Evolutionary conservation across 2,329 filamentous ascomycete genomes (phyloP).

Genomic region (Colletotrichum kahawae): DNA sequence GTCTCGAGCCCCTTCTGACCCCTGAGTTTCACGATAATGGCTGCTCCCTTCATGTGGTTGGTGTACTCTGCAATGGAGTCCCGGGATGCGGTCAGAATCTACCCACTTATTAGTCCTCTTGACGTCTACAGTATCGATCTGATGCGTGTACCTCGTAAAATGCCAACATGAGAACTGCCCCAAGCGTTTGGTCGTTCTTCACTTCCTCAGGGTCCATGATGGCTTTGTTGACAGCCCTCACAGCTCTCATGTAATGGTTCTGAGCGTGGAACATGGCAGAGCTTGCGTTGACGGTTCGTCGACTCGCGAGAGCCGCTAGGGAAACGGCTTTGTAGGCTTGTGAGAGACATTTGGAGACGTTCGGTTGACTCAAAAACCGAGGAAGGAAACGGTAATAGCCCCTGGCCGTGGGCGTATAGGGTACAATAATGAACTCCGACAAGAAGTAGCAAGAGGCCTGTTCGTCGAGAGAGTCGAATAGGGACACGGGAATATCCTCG

Average conservation of each 20-base stretch:
- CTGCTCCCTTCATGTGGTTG: constrained; percentile 27
- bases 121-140: not conserved
- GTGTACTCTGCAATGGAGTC: constrained; percentile 23
- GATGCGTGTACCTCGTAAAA: constrained; percentile 16
- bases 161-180: constrained; percentile 19
- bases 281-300: not conserved
- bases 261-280: constrained; percentile 15
- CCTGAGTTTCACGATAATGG: constrained; percentile 25
- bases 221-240: constrained; percentile 20
- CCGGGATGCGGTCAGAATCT: constrained; percentile 23
- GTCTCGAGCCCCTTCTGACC: constrained; percentile 22
- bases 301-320: constrained; percentile 16
- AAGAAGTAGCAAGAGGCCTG: constrained; percentile 23
- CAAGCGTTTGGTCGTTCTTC: constrained; percentile 21
- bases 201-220: constrained; percentile 20
- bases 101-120: not conserved
- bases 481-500: constrained; percentile 5
- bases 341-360: constrained; percentile 20
- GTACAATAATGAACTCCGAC: constrained; percentile 22
- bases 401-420: not conserved
- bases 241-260: constrained; percentile 21
- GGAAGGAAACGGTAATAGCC: constrained; percentile 23
- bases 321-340: constrained; percentile 22
- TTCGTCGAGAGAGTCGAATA: constrained; percentile 18
- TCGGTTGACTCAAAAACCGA: constrained; percentile 12